Evolutionary conservation across 2,329 filamentous ascomycete species (phyloP).

Genomic region (Sporothrix variecibatus): DNA sequence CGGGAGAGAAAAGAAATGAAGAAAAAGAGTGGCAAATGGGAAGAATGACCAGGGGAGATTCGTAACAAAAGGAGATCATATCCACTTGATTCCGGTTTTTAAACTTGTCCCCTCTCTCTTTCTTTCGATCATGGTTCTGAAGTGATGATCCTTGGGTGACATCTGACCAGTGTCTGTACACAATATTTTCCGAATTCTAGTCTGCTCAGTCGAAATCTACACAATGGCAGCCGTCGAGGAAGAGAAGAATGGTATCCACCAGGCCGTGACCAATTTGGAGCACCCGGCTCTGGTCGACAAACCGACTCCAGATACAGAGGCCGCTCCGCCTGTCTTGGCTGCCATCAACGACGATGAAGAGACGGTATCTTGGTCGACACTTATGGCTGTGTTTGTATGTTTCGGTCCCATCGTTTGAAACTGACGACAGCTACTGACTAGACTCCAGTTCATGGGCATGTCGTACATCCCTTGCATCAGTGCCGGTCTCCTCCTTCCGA

Average conservation of each 20-base stretch:
- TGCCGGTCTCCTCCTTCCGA: slow-evolving; percentile 32
- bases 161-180: background rate
- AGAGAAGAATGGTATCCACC: background rate
- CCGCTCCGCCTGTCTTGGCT: background rate
- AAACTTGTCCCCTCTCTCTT: too few relatives aligned
- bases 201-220: background rate
- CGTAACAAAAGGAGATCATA: background rate
- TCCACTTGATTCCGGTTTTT: background rate
- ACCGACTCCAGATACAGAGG: background rate
- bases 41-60: background rate
- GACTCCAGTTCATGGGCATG: slow-evolving; percentile 22
- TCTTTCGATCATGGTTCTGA: background rate
- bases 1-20: background rate
- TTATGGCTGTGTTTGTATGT: background rate
- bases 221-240: background rate
- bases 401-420: background rate
- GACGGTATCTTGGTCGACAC: background rate
- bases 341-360: background rate
- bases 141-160: background rate
- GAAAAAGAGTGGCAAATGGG: background rate
- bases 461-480: slow-evolving; percentile 25
- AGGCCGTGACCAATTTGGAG: background rate
- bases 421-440: background rate
- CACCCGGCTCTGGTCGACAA: background rate
- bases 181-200: background rate